Conservation (phyloP, 768 basidiomycete species). For the Naganishia vishniacii region DNA sequence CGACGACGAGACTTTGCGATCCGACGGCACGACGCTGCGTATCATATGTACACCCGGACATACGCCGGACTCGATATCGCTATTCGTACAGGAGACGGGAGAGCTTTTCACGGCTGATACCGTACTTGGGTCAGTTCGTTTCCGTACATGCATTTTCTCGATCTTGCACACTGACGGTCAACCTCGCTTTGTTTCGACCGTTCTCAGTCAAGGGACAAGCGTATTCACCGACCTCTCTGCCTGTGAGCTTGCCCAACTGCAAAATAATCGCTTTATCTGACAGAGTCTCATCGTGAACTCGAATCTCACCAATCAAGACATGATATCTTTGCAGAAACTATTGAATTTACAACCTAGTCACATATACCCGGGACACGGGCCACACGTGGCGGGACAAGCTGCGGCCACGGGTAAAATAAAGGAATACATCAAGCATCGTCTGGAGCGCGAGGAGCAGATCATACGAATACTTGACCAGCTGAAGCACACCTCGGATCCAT, state of each 20-base stretch:
- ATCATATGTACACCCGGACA: conserved; percentile 23
- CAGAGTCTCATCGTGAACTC: too few relatives aligned
- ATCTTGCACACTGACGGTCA: neutral
- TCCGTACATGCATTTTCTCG: neutral
- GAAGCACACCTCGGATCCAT: neutral
- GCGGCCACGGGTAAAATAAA: conserved; percentile 8
- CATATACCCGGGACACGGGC: conserved; percentile 19
- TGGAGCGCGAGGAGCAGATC: conserved; percentile 23
- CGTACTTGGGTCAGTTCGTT: conserved; percentile 15
- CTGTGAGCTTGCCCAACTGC: conserved; percentile 6
- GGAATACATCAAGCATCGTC: conserved; percentile 24
- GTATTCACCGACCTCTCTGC: conserved; percentile 20
- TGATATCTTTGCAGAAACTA: conserved; percentile 3
- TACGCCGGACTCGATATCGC: conserved; percentile 20
- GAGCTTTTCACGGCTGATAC: conserved; percentile 23
- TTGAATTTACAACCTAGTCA: neutral
- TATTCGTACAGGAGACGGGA: neutral
- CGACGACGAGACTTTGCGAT: neutral
- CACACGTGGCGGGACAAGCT: neutral
- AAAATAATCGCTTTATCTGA: neutral
- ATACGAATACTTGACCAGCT: neutral
- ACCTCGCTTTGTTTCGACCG: neutral
- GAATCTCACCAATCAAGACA: neutral
- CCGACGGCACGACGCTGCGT: neutral
- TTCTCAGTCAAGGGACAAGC: conserved; percentile 18